Evolutionary conservation across 208 protist species (phyloP), one percentile per base, ranked within the genome.

Genomic region (Trypanosoma brucei): DNA sequence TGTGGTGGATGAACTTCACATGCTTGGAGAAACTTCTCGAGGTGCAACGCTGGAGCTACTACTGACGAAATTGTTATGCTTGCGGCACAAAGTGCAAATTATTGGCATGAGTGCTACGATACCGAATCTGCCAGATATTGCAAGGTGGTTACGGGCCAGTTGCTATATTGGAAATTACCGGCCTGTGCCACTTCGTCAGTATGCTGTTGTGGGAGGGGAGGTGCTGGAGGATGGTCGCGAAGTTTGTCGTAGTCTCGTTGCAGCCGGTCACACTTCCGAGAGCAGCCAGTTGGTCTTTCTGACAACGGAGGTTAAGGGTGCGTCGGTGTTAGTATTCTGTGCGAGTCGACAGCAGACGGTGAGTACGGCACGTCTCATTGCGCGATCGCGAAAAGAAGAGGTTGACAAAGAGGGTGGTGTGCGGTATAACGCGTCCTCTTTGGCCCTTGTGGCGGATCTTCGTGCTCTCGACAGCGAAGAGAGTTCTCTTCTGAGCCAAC

Each of bases 1-100:
- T 22, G 92, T 98, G 44, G 85, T 98, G 14, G 96, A 98, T 70
- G 96, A 98, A 79, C 61, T 98, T 40, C 95, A 98, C 86, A 98
- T 98, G 95, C 37, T 98, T 36, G 88, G 89, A 38, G 93, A 98
- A 60, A 60, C 79, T 0, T 61, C 55, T 7, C 78, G 92, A 55
- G 96, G 95, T 2, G 78, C 79, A 34, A 81, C 85, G 34, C 58
- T 98, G 56, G 94, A 98, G 75, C 55, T 84, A 22, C 68, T 97
- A 35, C 63, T 98, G 11, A 84, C 73, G 33, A 96, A 97, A 77
- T 38, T 97, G 37, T 64, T 91, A 7, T 63, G 83, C 55, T 58
- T 89, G 62, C 37, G 68, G 1, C 75, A 68, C 7, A 48, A 55
- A 3, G 59, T 85, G 53, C 93, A 97, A 73, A 86, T 98, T 14